These are phyloP conservation scores for Jimgerdemannia flammicorona DNA, from an alignment of 192 early-diverging fungal genomes.

Conservation along the genomic window DNA sequence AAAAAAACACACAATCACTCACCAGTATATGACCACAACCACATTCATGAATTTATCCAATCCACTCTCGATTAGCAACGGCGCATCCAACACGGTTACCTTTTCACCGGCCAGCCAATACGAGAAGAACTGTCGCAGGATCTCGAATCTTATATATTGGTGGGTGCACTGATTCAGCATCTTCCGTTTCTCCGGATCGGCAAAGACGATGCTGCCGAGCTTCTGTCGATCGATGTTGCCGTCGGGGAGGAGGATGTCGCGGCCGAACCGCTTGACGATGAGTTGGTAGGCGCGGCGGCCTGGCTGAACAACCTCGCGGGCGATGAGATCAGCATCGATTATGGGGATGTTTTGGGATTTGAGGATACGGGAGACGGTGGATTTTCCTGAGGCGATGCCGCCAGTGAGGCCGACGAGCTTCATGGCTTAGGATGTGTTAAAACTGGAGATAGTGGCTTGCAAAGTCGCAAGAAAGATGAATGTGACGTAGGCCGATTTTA, in stretches of 20 bases:
- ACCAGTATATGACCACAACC: constrained; percentile 83
- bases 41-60: constrained; percentile 67
- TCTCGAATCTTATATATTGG: constrained; percentile 81
- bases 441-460: no score
- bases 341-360: constrained; percentile 58
- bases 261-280: constrained; percentile 78
- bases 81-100: constrained; percentile 85
- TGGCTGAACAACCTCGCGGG: constrained; percentile 80
- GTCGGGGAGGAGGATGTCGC: constrained; percentile 47
- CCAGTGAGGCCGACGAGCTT: constrained; percentile 91
- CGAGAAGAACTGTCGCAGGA: constrained; percentile 61
- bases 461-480: no score
- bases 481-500: no score
- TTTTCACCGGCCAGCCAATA: constrained; percentile 66
- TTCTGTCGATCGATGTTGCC: constrained; percentile 68
- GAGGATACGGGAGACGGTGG: constrained; percentile 74
- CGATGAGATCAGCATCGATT: constrained; percentile 90
- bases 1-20: constrained; percentile 5
- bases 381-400: constrained; percentile 92
- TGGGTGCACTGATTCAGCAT: constrained; percentile 84
- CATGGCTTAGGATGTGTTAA: constrained; percentile 46
- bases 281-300: constrained; percentile 65
- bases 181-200: constrained; percentile 63
- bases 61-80: constrained; percentile 87
- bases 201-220: constrained; percentile 79